Conservation (phyloP, 2,329 filamentous ascomycete genomes). For the Tothia fuscella region DNA sequence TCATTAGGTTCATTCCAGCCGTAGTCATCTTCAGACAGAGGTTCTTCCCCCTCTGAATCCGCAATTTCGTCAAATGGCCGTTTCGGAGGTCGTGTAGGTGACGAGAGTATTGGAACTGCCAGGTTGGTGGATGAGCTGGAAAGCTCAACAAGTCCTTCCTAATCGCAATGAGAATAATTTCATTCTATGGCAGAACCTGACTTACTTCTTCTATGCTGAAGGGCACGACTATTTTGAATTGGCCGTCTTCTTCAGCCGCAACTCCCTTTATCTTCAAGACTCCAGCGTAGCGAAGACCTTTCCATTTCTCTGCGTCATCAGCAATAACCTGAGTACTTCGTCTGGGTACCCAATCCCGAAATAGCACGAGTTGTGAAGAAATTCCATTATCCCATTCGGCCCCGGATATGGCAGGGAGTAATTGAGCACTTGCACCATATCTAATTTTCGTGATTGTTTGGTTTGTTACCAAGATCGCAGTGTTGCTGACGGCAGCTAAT, state of each 20-base stretch:
- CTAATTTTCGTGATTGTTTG: slow-evolving; percentile 77
- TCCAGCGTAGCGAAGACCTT: slow-evolving; percentile 29
- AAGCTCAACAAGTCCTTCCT: slow-evolving; percentile 10
- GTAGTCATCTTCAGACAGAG: slow-evolving; percentile 55
- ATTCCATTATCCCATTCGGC: slow-evolving; percentile 71
- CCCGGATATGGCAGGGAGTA: slow-evolving; percentile 65
- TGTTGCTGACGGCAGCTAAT: slow-evolving; percentile 58
- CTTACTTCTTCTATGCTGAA: slow-evolving; percentile 34
- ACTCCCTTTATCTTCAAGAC: slow-evolving; percentile 33
- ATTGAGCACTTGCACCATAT: slow-evolving; percentile 49
- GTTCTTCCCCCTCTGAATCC: slow-evolving; percentile 47
- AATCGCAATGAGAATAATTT: slow-evolving; percentile 13
- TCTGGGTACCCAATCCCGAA: slow-evolving; percentile 51
- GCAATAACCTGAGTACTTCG: slow-evolving; percentile 14
- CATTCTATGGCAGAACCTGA: slow-evolving; percentile 22
- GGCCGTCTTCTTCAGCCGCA: slow-evolving; percentile 26
- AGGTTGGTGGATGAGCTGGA: neutral
- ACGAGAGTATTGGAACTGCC: slow-evolving; percentile 10
- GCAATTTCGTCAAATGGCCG: slow-evolving; percentile 44
- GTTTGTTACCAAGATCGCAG: slow-evolving; percentile 64
- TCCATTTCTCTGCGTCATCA: slow-evolving; percentile 20
- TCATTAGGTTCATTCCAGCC: slow-evolving; percentile 60
- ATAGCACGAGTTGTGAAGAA: slow-evolving; percentile 61
- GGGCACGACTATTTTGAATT: slow-evolving; percentile 39
- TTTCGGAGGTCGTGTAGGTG: slow-evolving; percentile 38